Evolutionary conservation across 495 filamentous ascomycete species (phyloP).

Genomic region (Penicillium soppii): DNA sequence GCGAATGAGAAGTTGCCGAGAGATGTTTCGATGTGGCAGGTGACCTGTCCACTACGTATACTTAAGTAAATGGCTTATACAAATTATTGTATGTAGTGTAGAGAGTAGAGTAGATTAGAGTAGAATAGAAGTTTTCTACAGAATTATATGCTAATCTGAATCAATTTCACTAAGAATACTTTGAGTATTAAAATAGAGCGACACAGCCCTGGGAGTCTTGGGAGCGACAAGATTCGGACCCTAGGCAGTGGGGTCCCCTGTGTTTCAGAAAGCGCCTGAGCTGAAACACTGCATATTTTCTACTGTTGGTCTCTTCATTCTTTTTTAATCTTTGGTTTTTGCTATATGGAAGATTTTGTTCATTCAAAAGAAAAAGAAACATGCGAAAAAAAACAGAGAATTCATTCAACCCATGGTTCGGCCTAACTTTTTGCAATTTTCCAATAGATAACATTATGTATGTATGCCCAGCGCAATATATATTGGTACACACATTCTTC

Average conservation of each 20-base stretch:
- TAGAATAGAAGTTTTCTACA: no score
- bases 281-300: constrained; percentile 20
- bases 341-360: not conserved
- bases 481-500: no score
- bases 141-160: not conserved
- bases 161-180: not conserved
- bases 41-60: constrained; percentile 16
- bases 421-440: not conserved
- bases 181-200: constrained; percentile 34
- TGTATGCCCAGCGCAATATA: no score
- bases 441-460: not conserved
- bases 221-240: constrained; percentile 27
- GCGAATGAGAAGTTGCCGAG: constrained; percentile 6
- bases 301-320: not conserved
- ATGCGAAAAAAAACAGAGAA: not conserved
- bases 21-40: constrained; percentile 17
- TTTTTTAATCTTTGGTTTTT: not conserved
- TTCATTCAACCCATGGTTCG: not conserved
- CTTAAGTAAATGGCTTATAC: not conserved
- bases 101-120: no score
- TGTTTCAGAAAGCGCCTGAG: constrained; percentile 34
- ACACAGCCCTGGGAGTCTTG: constrained; percentile 16
- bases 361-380: no score
- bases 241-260: constrained; percentile 18
- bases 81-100: not conserved